A percentile compares a stretch with the other conserved stretches of the same genome.
Evolutionary conservation across 2,329 filamentous ascomycete species (phyloP).

Genomic region (Pseudocercospora fijiensis): DNA sequence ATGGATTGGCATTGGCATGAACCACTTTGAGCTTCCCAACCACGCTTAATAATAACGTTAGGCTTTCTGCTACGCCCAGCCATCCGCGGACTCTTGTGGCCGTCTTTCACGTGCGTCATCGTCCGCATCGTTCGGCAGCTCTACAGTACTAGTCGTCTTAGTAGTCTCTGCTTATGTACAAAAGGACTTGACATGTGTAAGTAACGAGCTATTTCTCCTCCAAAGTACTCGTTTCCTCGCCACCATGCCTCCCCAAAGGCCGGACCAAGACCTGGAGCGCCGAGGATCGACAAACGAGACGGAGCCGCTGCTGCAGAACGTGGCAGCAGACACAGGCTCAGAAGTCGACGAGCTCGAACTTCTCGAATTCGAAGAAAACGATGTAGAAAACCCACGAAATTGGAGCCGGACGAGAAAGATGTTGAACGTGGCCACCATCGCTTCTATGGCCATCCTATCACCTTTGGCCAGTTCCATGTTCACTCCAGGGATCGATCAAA

Average conservation of each 20-base stretch:
- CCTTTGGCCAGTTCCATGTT: constrained; percentile 54
- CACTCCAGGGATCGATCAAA: constrained; percentile 52
- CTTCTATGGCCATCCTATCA: constrained; percentile 51
- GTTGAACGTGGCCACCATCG: constrained; percentile 52
- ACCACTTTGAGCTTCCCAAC: not conserved
- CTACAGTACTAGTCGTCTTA: not conserved
- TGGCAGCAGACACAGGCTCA: constrained; percentile 38
- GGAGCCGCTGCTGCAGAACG: constrained; percentile 41
- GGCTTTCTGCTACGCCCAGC: not conserved
- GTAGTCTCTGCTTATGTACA: not conserved
- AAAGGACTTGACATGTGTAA: not conserved
- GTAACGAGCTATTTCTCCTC: not conserved
- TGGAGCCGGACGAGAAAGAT: constrained; percentile 50
- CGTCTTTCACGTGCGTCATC: not conserved
- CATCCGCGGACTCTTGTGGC: not conserved
- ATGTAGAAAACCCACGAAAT: constrained; percentile 48
- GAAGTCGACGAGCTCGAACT: constrained; percentile 36
- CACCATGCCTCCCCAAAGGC: not conserved
- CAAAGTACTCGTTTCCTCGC: not conserved
- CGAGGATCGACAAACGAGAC: constrained; percentile 35
- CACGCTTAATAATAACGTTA: not conserved
- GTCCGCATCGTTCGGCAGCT: not conserved
- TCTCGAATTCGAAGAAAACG: constrained; percentile 39
- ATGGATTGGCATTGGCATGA: not conserved
- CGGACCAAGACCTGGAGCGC: not conserved